Evolutionary conservation across 225 moss, liverwort and hornwort species (phyloP).

Genomic region (Climacium dendroides): DNA sequence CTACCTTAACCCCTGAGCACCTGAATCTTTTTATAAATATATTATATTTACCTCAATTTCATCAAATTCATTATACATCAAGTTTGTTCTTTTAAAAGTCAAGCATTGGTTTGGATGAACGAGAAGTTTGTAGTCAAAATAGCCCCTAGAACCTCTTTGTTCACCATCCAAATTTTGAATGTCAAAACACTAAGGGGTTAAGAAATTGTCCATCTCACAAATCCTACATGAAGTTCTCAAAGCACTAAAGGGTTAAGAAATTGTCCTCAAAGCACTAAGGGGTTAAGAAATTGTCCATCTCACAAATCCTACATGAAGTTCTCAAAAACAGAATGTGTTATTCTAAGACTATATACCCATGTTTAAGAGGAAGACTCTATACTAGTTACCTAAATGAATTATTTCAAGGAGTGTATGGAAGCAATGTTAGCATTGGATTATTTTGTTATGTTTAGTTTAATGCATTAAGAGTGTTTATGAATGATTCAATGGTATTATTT

Average conservation of each 20-base stretch:
- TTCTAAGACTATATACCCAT: fast-evolving
- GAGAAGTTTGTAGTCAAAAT: background rate
- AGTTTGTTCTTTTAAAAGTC: too few relatives aligned
- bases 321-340: background rate
- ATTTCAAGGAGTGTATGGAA: background rate
- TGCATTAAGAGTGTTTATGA: background rate
- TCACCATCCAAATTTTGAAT: fast-evolving
- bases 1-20: too few relatives aligned
- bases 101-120: background rate
- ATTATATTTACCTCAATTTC: background rate
- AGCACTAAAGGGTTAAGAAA: background rate
- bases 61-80: background rate
- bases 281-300: background rate
- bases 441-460: background rate
- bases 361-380: background rate
- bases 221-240: background rate
- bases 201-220: background rate
- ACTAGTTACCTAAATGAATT: background rate
- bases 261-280: background rate
- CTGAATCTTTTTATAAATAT: background rate
- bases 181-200: fast-evolving
- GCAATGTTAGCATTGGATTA: background rate
- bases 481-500: background rate
- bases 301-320: background rate
- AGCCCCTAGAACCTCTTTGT: background rate